These are phyloP conservation scores for Begonia loranthoides DNA, from an alignment of 306 rosid species.

Conservation along the genomic window DNA sequence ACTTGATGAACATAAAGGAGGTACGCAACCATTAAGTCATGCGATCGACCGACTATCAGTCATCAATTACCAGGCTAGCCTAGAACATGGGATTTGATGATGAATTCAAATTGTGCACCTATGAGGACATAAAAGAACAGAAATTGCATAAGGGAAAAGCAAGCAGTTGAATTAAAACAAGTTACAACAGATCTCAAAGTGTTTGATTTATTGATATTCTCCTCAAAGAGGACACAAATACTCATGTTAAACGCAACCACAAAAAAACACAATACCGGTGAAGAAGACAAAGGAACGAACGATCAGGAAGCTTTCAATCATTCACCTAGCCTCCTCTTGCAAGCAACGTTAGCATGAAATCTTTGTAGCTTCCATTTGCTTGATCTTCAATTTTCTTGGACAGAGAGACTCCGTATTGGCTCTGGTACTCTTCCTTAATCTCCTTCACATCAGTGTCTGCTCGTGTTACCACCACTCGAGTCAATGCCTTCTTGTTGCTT, in stretches of 20 bases:
- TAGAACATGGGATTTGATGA: too few relatives aligned
- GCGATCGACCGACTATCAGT: too few relatives aligned
- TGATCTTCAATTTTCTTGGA: slow-evolving; percentile 40
- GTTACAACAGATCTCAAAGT: background rate
- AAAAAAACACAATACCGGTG: slow-evolving; percentile 2
- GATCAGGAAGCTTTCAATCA: background rate
- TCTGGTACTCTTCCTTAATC: slow-evolving; percentile 42
- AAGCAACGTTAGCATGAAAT: slow-evolving; percentile 63
- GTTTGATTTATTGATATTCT: too few relatives aligned
- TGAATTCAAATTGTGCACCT: too few relatives aligned
- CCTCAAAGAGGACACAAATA: background rate
- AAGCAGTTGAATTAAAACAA: background rate
- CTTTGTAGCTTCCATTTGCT: slow-evolving; percentile 70
- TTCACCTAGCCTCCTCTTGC: slow-evolving; percentile 29
- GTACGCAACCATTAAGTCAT: too few relatives aligned
- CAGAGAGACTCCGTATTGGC: slow-evolving; percentile 35
- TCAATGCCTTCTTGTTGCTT: slow-evolving; percentile 42
- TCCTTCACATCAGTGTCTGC: slow-evolving; percentile 63
- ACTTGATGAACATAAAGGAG: too few relatives aligned
- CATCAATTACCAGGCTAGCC: too few relatives aligned
- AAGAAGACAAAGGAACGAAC: too few relatives aligned
- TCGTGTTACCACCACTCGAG: slow-evolving; percentile 75
- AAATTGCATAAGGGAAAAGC: background rate
- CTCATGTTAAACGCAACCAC: background rate
- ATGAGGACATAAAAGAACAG: too few relatives aligned